Evolutionary conservation across 768 basidiomycete genomes (phyloP).

Genomic region (Antrodiella citrinella): DNA sequence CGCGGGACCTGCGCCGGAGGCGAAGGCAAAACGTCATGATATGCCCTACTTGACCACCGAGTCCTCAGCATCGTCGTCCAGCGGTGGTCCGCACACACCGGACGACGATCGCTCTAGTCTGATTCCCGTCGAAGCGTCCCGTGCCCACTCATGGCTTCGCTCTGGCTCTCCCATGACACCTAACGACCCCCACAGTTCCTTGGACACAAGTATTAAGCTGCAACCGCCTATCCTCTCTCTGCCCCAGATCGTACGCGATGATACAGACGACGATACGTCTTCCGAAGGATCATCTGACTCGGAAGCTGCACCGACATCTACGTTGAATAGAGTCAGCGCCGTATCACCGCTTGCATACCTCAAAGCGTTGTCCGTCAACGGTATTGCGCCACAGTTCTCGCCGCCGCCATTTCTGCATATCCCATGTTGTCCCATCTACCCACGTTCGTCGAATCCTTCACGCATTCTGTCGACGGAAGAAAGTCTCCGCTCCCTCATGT

Average conservation of each 20-base stretch:
- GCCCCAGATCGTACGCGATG: slow-evolving; percentile 1
- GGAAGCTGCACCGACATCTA: slow-evolving; percentile 9
- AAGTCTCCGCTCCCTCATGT: slow-evolving; percentile 36
- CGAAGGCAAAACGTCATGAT: slow-evolving; percentile 15
- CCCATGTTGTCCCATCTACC: slow-evolving; percentile 33
- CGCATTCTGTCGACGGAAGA: slow-evolving; percentile 27
- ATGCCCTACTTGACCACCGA: slow-evolving; percentile 17
- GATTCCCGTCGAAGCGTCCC: slow-evolving; percentile 4
- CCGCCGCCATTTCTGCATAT: slow-evolving; percentile 43
- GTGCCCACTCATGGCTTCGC: slow-evolving; percentile 7
- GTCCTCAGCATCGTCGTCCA: slow-evolving; percentile 37
- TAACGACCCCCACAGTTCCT: background rate
- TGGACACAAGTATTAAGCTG: background rate
- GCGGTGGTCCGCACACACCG: slow-evolving; percentile 47
- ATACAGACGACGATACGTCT: slow-evolving; percentile 2
- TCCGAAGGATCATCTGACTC: slow-evolving; percentile 8
- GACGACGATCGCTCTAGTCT: slow-evolving; percentile 38
- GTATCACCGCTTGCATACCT: slow-evolving; percentile 30
- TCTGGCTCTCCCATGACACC: slow-evolving; percentile 2
- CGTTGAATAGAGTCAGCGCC: slow-evolving; percentile 18
- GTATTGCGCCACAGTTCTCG: slow-evolving; percentile 31
- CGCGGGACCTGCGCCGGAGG: background rate
- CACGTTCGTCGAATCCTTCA: slow-evolving; percentile 44
- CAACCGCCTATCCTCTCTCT: slow-evolving; percentile 6
- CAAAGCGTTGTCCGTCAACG: slow-evolving; percentile 36